These are phyloP conservation scores for Calonectria crousiana DNA, from an alignment of 2,329 filamentous ascomycete genomes.

Conservation along the genomic window DNA sequence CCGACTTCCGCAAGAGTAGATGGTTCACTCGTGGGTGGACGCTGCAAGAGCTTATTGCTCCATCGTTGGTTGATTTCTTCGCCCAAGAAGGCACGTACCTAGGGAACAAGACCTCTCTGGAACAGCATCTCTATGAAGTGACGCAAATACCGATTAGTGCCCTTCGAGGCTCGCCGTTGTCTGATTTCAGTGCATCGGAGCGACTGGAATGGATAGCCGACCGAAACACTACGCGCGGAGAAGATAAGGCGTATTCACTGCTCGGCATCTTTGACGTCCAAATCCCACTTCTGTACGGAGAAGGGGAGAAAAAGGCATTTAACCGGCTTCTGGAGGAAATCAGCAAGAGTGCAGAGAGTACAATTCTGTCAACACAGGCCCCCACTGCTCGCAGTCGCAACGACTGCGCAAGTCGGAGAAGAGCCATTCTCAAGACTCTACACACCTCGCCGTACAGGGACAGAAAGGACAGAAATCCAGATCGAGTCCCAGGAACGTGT, in stretches of 20 bases:
- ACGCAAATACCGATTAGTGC: neutral
- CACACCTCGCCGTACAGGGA: conserved; percentile 28
- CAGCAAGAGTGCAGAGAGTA: neutral
- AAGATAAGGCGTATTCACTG: neutral
- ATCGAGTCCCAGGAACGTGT: conserved; percentile 27
- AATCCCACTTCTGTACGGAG: neutral
- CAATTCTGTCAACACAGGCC: neutral
- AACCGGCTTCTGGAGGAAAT: neutral
- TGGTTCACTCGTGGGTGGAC: conserved; percentile 6
- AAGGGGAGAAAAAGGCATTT: neutral
- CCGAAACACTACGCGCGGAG: neutral
- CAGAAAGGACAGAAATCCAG: conserved; percentile 31
- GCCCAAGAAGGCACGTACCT: neutral
- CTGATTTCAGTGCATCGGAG: neutral
- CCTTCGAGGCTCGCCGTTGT: neutral
- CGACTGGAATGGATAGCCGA: neutral
- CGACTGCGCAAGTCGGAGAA: neutral
- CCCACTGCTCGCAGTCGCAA: neutral
- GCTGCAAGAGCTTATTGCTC: neutral
- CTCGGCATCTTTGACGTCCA: neutral
- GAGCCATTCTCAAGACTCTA: conserved; percentile 12
- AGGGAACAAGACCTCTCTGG: neutral
- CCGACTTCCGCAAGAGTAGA: neutral
- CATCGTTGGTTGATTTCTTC: neutral
- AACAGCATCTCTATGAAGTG: neutral